A percentile compares a stretch with the other conserved stretches of the same genome.
These are phyloP conservation scores for Syzygium jambos DNA, from an alignment of 345 rosid species.

Conservation along the genomic window DNA sequence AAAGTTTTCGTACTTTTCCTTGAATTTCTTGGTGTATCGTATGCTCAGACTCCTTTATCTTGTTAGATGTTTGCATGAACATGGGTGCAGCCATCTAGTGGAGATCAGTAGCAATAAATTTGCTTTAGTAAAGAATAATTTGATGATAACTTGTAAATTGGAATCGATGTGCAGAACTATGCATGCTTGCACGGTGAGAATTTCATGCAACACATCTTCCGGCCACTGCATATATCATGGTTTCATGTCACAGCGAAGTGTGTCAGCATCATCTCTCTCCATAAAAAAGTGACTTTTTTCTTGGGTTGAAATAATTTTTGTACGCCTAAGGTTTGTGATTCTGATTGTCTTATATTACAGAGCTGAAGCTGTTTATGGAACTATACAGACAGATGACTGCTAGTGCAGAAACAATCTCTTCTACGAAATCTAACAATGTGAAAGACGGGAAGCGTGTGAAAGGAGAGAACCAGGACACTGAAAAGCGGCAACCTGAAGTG, in stretches of 20 bases:
- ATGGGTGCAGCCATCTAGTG: neutral
- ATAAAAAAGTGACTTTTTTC: neutral
- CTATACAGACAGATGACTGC: slow-evolving; percentile 44
- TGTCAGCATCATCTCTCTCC: neutral
- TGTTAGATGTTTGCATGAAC: neutral
- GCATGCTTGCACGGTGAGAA: neutral
- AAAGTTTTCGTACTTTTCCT: neutral
- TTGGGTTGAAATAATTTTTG: neutral
- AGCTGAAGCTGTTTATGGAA: slow-evolving; percentile 52
- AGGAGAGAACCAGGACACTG: slow-evolving; percentile 16
- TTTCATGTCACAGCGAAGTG: neutral
- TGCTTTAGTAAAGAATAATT: neutral
- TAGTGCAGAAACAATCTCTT: slow-evolving; percentile 22
- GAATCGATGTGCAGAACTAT: neutral
- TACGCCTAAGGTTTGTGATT: neutral
- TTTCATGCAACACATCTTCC: neutral
- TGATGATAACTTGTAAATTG: neutral
- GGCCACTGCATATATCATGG: neutral
- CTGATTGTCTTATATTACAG: slow-evolving; percentile 22
- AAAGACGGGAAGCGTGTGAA: slow-evolving; percentile 21
- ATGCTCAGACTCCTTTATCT: neutral
- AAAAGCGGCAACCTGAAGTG: neutral
- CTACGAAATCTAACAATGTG: slow-evolving; percentile 14
- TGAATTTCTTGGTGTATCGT: neutral
- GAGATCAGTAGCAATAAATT: neutral